phyloP scores from a whole-genome alignment of 1,284 basidiomycete genomes.

The Malassezia psittaci region DNA sequence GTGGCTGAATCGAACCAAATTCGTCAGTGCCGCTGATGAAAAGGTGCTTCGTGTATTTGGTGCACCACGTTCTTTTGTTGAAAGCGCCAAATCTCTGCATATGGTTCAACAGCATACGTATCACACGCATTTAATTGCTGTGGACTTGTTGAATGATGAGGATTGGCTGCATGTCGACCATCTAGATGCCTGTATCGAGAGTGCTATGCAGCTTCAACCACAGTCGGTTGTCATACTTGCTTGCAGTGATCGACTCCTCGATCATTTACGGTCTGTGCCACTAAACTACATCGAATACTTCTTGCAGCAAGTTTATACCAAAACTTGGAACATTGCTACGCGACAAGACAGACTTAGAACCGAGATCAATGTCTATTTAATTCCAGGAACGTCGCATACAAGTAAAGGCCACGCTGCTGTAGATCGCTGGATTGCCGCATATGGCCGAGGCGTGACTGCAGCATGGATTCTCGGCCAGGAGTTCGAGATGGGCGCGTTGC shows the following conservation, averaged over 20 bases:
- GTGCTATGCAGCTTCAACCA: neutral
- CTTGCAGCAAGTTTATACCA: slow-evolving; percentile 35
- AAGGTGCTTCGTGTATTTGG: slow-evolving; percentile 45
- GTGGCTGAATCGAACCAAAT: slow-evolving; percentile 38
- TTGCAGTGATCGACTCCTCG: slow-evolving; percentile 12
- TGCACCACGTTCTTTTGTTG: slow-evolving; percentile 36
- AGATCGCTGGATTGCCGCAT: neutral
- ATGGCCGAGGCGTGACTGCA: neutral
- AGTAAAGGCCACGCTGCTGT: neutral
- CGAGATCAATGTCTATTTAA: slow-evolving; percentile 32
- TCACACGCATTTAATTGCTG: slow-evolving; percentile 4
- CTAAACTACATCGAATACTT: slow-evolving; percentile 32
- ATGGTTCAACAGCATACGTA: slow-evolving; percentile 1
- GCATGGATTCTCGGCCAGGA: neutral
- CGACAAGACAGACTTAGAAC: slow-evolving; percentile 21
- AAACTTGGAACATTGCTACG: slow-evolving; percentile 35
- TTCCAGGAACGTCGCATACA: slow-evolving; percentile 7
- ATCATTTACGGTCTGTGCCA: neutral
- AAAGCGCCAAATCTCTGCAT: slow-evolving; percentile 13
- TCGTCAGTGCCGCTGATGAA: slow-evolving; percentile 44
- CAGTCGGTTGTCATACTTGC: slow-evolving; percentile 1
- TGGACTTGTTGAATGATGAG: neutral
- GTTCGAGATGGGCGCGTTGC: neutral
- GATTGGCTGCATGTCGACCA: neutral
- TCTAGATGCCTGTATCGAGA: neutral